These are phyloP conservation scores for Pestalotiopsis sp. DNA, from an alignment of 2,329 filamentous ascomycete genomes.

Conservation along the genomic window DNA sequence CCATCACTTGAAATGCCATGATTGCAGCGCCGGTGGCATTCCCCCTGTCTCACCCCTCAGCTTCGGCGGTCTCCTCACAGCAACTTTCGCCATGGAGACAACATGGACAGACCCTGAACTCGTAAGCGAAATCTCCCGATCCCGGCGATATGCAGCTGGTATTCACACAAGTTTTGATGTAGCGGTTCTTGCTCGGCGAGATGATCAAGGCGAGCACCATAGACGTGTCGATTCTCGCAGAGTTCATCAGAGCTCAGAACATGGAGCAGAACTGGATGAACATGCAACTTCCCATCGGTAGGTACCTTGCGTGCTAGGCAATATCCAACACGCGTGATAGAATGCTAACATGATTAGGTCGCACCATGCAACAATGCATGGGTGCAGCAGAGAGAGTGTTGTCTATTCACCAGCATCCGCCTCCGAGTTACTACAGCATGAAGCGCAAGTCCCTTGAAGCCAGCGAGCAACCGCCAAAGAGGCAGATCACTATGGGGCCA, in stretches of 20 bases:
- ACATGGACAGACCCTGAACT: slow-evolving; percentile 55
- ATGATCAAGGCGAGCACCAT: slow-evolving; percentile 59
- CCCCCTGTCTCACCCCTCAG: slow-evolving; percentile 27
- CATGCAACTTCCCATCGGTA: slow-evolving; percentile 52
- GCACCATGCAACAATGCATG: slow-evolving; percentile 50
- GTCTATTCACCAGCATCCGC: slow-evolving; percentile 32
- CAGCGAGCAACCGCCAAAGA: slow-evolving; percentile 35
- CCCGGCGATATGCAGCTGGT: slow-evolving; percentile 13
- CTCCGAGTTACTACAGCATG: slow-evolving; percentile 27
- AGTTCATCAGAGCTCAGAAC: slow-evolving; percentile 46
- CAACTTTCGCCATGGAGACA: slow-evolving; percentile 41
- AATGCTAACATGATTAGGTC: slow-evolving; percentile 38
- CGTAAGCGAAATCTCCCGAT: slow-evolving; percentile 37
- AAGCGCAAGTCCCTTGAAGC: slow-evolving; percentile 41
- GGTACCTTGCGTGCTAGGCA: slow-evolving; percentile 18
- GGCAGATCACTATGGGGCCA: slow-evolving; percentile 30
- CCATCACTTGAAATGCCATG: slow-evolving; percentile 35
- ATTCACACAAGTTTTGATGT: slow-evolving; percentile 22
- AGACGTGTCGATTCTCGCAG: slow-evolving; percentile 46
- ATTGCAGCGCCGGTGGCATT: slow-evolving; percentile 28
- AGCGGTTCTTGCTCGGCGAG: slow-evolving; percentile 61
- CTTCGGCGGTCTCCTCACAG: slow-evolving; percentile 22
- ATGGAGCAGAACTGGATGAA: slow-evolving; percentile 48
- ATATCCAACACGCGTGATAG: neutral
- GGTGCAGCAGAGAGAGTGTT: slow-evolving; percentile 41